Conservation (phyloP, 2,329 filamentous ascomycete species). For the Trichoderma asperellum region DNA sequence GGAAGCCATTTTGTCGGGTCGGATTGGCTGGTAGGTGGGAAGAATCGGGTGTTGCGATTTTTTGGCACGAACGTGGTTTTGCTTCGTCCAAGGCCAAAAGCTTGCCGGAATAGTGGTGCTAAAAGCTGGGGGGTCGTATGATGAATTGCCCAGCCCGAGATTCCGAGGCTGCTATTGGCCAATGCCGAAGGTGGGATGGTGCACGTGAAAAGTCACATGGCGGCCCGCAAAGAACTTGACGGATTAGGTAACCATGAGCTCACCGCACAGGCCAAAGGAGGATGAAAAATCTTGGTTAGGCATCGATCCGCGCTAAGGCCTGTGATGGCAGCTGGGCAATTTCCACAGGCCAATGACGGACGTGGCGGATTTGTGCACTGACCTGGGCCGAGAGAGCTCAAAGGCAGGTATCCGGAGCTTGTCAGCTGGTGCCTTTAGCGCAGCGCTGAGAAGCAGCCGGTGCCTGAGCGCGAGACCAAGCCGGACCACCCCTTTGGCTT, state of each 20-base stretch:
- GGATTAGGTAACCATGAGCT: constrained; percentile 21
- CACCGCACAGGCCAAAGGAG: neutral
- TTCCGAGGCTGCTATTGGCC: constrained; percentile 36
- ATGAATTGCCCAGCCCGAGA: constrained; percentile 26
- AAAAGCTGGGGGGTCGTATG: constrained; percentile 26
- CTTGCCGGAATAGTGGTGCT: constrained; percentile 18
- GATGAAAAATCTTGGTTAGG: constrained; percentile 14
- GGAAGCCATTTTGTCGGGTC: constrained; percentile 56
- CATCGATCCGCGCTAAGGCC: constrained; percentile 16
- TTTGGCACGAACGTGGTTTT: constrained; percentile 31
- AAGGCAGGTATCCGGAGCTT: neutral
- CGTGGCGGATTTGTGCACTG: neutral
- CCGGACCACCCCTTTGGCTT: neutral
- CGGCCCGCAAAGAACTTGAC: too few species aligned
- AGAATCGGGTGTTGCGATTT: constrained; percentile 7
- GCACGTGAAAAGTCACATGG: constrained; percentile 34
- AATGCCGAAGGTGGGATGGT: constrained; percentile 36
- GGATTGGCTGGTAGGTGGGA: constrained; percentile 31
- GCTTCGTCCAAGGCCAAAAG: constrained; percentile 30
- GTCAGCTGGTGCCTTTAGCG: neutral
- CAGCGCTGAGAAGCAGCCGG: neutral
- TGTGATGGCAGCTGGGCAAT: constrained; percentile 14
- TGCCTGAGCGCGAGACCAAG: neutral
- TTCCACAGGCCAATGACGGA: constrained; percentile 21
- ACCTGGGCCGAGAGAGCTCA: neutral